Evolutionary conservation across 257 asterid genomes (phyloP), one percentile per base, ranked within the genome.

Genomic region (Capsicum rhomboideum): DNA sequence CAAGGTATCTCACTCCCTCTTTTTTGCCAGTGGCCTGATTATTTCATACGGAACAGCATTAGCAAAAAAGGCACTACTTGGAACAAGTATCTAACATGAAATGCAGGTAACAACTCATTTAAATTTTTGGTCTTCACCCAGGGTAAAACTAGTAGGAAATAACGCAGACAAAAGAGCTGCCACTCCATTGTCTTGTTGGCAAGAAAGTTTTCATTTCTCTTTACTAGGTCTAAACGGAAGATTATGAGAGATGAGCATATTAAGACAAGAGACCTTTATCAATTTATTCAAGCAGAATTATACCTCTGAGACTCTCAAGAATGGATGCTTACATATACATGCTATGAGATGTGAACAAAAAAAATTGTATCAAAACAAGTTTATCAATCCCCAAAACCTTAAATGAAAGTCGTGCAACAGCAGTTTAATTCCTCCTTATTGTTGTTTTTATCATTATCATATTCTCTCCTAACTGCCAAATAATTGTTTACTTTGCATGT

Each of bases 1-100:
- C 90, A 86, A 96, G 92, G 88, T 90, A 96, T 86, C 98, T 93
- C 91, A 96, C 89, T 87, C 82, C 95, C 86, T 96, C 99, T 85
- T 78, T 92, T 26, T 40, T 42, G 64, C 98, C 98, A 72, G 56
- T 83, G 16, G 90, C 94, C 98, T 94, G 86, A 80, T 78, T 79
- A 64, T 82, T 64, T 34, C 37, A 82, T 18, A 28, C 1, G 20
- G 66, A 66, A 29, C 79, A 46, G 31, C 3, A 4, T 82, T 6
- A 66, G 78, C 61, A 18, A 61, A 9, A n/a, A 50, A n/a, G 8
- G 63, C 82, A 77, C 6, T 10, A 49, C 26, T 52, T 50, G 46
- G 40, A 77, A 20, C 82, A 77, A 77, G 81, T 49, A 28, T 50
- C 63, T 28, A 77, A 50, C 44, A 52, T 50, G 46, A 50, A 16